These are phyloP conservation scores for Phallus indusiatus DNA, from an alignment of 768 basidiomycete genomes.

Conservation along the genomic window DNA sequence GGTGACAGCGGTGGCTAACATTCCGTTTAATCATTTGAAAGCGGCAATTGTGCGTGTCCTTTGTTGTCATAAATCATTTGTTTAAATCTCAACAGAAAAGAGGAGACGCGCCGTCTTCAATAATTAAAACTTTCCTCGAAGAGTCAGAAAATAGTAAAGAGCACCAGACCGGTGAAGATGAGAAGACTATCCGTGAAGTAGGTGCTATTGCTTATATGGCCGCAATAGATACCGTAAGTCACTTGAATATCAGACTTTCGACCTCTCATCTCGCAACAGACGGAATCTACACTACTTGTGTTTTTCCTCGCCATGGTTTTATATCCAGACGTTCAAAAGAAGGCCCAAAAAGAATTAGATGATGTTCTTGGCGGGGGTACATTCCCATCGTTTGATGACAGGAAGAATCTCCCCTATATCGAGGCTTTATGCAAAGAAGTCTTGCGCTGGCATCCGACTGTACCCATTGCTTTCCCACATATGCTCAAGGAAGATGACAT, in stretches of 20 bases:
- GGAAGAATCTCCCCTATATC: constrained; percentile 13
- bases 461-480: constrained; percentile 9
- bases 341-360: constrained; percentile 4
- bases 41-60: constrained; percentile 21
- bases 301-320: background rate
- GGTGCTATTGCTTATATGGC: background rate
- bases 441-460: constrained; percentile 12
- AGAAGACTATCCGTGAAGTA: background rate
- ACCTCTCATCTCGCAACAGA: background rate
- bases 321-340: background rate
- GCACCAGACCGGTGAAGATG: background rate
- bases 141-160: background rate
- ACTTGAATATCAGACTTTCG: background rate
- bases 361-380: background rate
- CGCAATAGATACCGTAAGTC: background rate
- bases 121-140: background rate
- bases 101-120: background rate
- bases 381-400: constrained; percentile 10
- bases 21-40: constrained; percentile 35
- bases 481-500: constrained; percentile 5
- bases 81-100: background rate
- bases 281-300: background rate
- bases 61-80: background rate
- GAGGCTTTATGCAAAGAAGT: constrained; percentile 12
- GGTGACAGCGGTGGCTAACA: constrained; percentile 22